Conservation (phyloP, 495 filamentous ascomycete species). For the Platismatia glauca region DNA sequence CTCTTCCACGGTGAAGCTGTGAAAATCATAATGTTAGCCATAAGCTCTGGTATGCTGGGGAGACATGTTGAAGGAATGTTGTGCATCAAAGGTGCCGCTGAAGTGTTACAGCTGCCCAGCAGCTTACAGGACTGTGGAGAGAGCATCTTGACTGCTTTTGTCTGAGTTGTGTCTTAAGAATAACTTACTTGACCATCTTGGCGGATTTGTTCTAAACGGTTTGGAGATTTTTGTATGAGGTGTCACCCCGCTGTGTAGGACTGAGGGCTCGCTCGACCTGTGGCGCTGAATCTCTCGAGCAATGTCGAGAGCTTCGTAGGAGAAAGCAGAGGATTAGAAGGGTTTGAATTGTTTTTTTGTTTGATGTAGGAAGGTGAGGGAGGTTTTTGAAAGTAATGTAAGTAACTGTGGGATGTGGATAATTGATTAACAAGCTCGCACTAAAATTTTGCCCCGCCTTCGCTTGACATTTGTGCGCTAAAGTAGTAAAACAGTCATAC, state of each 20-base stretch:
- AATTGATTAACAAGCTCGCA: slow-evolving; percentile 21
- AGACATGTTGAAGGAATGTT: not conserved
- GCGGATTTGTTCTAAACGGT: slow-evolving; percentile 56
- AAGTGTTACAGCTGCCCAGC: not conserved
- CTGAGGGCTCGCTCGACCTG: slow-evolving; percentile 44
- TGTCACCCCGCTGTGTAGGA: slow-evolving; percentile 32
- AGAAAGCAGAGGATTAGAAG: not conserved
- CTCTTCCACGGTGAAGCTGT: slow-evolving; percentile 98
- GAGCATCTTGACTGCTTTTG: not conserved
- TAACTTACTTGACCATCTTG: slow-evolving; percentile 99
- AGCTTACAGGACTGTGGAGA: not conserved
- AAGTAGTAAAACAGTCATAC: slow-evolving; percentile 1
- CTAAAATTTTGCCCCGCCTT: slow-evolving; percentile 21
- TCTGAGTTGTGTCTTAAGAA: slow-evolving; percentile 9
- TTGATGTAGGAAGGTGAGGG: not conserved
- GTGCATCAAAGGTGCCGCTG: not conserved
- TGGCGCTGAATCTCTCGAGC: slow-evolving; percentile 4
- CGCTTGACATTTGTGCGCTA: slow-evolving; percentile 20
- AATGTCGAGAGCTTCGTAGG: slow-evolving; percentile 4
- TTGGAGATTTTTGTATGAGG: slow-evolving; percentile 27
- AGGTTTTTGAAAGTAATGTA: not conserved
- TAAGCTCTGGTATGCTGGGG: not conserved
- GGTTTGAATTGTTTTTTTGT: not conserved
- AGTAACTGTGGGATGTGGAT: slow-evolving; percentile 9
- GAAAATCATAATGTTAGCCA: slow-evolving; percentile 14